Conservation (phyloP, 805 yeast genomes). For the Saturnispora ahearnii region DNA sequence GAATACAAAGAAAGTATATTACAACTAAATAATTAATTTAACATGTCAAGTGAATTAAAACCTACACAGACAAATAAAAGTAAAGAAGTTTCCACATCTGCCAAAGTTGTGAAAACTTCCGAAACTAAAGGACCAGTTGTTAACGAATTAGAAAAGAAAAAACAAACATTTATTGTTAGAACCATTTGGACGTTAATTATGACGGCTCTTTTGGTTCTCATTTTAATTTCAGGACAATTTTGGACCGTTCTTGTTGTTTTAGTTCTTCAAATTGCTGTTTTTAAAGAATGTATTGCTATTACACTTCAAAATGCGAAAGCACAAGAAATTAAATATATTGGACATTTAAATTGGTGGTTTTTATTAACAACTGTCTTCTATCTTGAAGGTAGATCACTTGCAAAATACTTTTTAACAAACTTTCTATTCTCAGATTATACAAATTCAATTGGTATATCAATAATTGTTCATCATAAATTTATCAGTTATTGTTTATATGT, state of each 20-base stretch:
- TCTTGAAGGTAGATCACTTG: slow-evolving; percentile 77
- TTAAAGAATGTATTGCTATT: slow-evolving; percentile 80
- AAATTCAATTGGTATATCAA: slow-evolving; percentile 20
- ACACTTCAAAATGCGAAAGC: slow-evolving; percentile 74
- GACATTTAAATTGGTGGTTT: slow-evolving; percentile 88
- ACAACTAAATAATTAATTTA: too few relatives aligned
- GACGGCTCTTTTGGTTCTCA: slow-evolving; percentile 63
- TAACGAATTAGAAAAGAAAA: slow-evolving; percentile 53
- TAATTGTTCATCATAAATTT: slow-evolving; percentile 63
- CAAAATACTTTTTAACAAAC: slow-evolving; percentile 38
- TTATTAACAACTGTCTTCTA: slow-evolving; percentile 80
- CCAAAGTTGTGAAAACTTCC: background rate
- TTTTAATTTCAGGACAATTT: slow-evolving; percentile 76
- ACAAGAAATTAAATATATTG: slow-evolving; percentile 74
- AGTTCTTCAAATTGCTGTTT: slow-evolving; percentile 70
- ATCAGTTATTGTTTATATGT: slow-evolving; percentile 77
- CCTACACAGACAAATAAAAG: background rate
- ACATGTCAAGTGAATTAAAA: background rate
- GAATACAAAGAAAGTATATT: background rate
- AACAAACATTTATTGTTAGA: slow-evolving; percentile 76
- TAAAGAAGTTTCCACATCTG: background rate
- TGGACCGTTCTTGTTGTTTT: slow-evolving; percentile 68
- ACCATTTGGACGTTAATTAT: slow-evolving; percentile 91
- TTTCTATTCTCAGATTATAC: slow-evolving; percentile 23
- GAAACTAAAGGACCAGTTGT: slow-evolving; percentile 13